Conservation (phyloP, 192 early-diverging fungal species). For the Podila epicladia region DNA sequence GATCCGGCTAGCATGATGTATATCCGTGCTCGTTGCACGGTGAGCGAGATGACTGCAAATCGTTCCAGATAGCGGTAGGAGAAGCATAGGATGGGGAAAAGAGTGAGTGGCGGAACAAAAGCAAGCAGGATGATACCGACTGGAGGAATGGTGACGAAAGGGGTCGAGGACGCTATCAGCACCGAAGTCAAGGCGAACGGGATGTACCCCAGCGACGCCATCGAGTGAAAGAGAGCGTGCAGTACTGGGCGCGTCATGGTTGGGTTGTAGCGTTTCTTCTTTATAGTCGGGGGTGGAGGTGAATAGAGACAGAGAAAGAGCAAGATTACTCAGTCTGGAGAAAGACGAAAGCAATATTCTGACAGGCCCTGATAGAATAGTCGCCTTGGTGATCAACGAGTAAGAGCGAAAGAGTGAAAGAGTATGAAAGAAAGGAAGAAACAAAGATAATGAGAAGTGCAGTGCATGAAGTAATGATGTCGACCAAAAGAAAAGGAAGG, state of each 20-base stretch:
- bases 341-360: neutral
- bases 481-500: too few relatives aligned
- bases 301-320: neutral
- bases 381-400: neutral
- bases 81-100: conserved; percentile 30
- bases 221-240: conserved; percentile 45
- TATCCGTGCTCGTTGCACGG: conserved; percentile 30
- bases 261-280: neutral
- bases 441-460: neutral
- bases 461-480: too few relatives aligned
- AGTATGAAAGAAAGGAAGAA: neutral
- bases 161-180: conserved; percentile 27
- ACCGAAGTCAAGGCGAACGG: conserved; percentile 39
- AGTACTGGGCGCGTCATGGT: conserved; percentile 25
- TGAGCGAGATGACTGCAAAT: conserved; percentile 25
- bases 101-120: conserved; percentile 28
- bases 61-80: conserved; percentile 35
- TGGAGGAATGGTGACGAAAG: conserved; percentile 27
- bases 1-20: conserved; percentile 46
- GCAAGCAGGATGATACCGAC: conserved; percentile 40
- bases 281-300: neutral
- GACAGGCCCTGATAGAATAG: neutral
- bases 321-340: neutral
- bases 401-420: neutral
- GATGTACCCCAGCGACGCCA: conserved; percentile 41